These are phyloP conservation scores for Haplographium delicatum DNA, from an alignment of 495 filamentous ascomycete species.

Conservation along the genomic window DNA sequence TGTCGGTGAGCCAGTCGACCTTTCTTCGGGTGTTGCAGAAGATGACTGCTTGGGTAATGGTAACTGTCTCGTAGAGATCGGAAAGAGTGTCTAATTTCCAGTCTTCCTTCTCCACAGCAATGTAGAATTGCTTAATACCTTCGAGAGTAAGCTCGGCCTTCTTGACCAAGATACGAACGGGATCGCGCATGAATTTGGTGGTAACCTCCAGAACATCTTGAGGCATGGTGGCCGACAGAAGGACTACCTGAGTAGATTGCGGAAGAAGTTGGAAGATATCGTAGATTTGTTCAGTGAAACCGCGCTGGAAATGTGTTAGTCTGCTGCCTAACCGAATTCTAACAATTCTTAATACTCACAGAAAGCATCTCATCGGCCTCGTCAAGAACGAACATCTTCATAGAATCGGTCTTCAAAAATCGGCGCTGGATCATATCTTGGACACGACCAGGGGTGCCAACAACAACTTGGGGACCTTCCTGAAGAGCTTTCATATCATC, in stretches of 20 bases:
- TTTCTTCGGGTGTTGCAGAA: conserved; percentile 99
- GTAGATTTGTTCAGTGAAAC: conserved; percentile 99
- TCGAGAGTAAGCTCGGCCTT: conserved; percentile 98
- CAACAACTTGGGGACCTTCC: conserved; percentile 93
- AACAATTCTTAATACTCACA: conserved; percentile 44
- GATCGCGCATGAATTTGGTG: conserved; percentile 99
- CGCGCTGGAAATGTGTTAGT: conserved; percentile 52
- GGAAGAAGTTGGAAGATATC: conserved; percentile 98
- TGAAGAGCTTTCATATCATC: conserved; percentile 97
- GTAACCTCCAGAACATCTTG: conserved; percentile 99
- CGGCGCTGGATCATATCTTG: conserved; percentile 98
- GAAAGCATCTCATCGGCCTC: conserved; percentile 99
- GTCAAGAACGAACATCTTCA: conserved; percentile 99
- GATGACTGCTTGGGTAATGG: conserved; percentile 98
- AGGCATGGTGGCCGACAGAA: conserved; percentile 95
- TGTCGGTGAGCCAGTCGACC: conserved; percentile 99
- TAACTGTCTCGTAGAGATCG: conserved; percentile 98
- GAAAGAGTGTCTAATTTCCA: conserved; percentile 99
- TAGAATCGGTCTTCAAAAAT: conserved; percentile 85
- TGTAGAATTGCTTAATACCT: conserved; percentile 99
- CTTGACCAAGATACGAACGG: conserved; percentile 98
- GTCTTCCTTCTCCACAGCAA: conserved; percentile 99
- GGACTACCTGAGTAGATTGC: conserved; percentile 94
- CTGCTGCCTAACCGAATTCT: neutral
- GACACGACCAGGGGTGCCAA: conserved; percentile 95